phyloP scores from a whole-genome alignment of 1,284 basidiomycete genomes.

The Sparassis latifolia region DNA sequence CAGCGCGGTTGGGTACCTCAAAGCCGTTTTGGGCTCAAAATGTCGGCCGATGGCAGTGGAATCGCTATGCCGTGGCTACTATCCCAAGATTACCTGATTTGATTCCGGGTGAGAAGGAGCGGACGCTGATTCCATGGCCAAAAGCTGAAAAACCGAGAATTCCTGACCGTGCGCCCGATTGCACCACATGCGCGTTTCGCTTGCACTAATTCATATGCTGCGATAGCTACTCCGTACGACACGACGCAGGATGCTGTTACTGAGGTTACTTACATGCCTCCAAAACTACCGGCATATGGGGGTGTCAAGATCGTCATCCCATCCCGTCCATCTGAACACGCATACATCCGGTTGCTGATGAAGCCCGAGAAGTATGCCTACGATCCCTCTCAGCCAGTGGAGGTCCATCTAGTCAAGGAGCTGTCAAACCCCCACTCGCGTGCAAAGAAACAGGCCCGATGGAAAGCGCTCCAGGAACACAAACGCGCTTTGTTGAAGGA shows the following conservation, averaged over 20 bases:
- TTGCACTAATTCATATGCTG: background rate
- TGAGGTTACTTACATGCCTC: slow-evolving; percentile 62
- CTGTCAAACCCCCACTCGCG: slow-evolving; percentile 75
- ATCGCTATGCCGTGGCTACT: slow-evolving; percentile 60
- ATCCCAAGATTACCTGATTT: slow-evolving; percentile 48
- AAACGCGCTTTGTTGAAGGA: slow-evolving; percentile 45
- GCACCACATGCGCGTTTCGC: background rate
- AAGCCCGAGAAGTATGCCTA: slow-evolving; percentile 38
- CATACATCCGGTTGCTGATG: slow-evolving; percentile 52
- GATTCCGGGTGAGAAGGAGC: slow-evolving; percentile 28
- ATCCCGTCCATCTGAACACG: slow-evolving; percentile 41
- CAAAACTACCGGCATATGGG: slow-evolving; percentile 35
- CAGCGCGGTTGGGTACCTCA: slow-evolving; percentile 57
- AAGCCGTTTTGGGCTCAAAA: slow-evolving; percentile 50
- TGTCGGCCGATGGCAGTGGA: slow-evolving; percentile 51
- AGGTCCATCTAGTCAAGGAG: slow-evolving; percentile 58
- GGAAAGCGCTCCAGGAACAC: slow-evolving; percentile 48
- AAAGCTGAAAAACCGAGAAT: slow-evolving; percentile 33
- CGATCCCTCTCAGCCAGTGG: slow-evolving; percentile 51
- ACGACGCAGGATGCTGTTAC: slow-evolving; percentile 50
- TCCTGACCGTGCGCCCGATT: slow-evolving; percentile 39
- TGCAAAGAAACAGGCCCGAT: slow-evolving; percentile 71
- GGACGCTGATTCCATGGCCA: slow-evolving; percentile 63
- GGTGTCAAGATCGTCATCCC: slow-evolving; percentile 31
- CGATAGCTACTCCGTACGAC: slow-evolving; percentile 49